Conservation (phyloP, 805 yeast species). For the Tanozyma kutaoensis region DNA sequence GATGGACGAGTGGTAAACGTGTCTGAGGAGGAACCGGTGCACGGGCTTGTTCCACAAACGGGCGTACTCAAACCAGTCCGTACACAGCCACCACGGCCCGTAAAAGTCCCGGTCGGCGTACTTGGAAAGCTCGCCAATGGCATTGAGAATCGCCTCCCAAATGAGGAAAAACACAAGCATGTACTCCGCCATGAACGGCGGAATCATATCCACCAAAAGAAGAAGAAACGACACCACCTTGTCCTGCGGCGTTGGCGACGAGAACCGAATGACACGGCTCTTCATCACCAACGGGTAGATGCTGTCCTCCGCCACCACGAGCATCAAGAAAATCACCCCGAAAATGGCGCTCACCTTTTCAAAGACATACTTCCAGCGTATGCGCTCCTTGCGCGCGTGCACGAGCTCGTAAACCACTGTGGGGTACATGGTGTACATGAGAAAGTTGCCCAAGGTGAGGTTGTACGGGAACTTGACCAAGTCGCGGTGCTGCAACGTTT, state of each 20-base stretch:
- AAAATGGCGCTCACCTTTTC: conserved; percentile 69
- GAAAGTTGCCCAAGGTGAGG: conserved; percentile 51
- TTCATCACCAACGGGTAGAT: conserved; percentile 62
- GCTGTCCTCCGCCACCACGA: conserved; percentile 59
- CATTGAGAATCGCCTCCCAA: conserved; percentile 90
- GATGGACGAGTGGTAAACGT: conserved; percentile 86
- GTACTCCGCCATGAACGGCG: conserved; percentile 68
- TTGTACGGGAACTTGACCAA: conserved; percentile 53
- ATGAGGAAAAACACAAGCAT: conserved; percentile 74
- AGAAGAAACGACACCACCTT: conserved; percentile 30
- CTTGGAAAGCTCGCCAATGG: conserved; percentile 74
- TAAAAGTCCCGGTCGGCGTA: conserved; percentile 91
- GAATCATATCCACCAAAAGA: conserved; percentile 58
- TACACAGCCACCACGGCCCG: conserved; percentile 96
- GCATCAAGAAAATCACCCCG: conserved; percentile 78
- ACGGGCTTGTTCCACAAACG: conserved; percentile 94
- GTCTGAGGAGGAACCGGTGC: conserved; percentile 77
- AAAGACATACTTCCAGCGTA: conserved; percentile 57
- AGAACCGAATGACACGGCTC: conserved; percentile 38
- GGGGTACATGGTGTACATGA: conserved; percentile 78
- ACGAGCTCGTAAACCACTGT: conserved; percentile 73
- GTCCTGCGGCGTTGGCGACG: conserved; percentile 27
- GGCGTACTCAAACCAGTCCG: conserved; percentile 87
- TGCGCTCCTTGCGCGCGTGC: conserved; percentile 60
- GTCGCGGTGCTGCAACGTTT: conserved; percentile 1